phyloP scores from a whole-genome alignment of 495 filamentous ascomycete genomes.

The Lindgomyces ingoldianus region DNA sequence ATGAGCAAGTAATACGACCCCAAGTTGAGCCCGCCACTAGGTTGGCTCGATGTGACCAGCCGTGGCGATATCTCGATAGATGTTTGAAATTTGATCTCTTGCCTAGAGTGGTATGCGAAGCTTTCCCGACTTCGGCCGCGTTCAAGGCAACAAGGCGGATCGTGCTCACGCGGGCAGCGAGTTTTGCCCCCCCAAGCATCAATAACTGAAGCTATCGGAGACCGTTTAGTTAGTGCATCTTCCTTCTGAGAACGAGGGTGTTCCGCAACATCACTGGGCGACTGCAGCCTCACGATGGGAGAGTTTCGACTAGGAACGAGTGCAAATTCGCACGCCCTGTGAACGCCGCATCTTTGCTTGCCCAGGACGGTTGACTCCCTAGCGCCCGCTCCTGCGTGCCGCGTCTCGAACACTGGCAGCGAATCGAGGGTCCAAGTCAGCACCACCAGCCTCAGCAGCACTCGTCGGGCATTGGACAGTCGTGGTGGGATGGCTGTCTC shows the following conservation, averaged over 20 bases:
- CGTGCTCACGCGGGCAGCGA: constrained; percentile 12
- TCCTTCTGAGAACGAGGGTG: constrained; percentile 15
- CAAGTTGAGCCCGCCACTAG: not conserved
- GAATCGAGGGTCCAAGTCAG: constrained; percentile 12
- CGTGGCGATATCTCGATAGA: constrained; percentile 1
- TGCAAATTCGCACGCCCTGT: not conserved
- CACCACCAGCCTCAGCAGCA: constrained; percentile 4
- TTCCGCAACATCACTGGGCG: not conserved
- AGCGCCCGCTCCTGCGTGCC: constrained; percentile 12
- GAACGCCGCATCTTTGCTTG: constrained; percentile 5
- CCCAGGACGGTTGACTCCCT: constrained; percentile 1
- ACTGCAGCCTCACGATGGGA: not conserved
- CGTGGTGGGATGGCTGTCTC: not conserved
- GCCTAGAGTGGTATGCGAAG: not conserved
- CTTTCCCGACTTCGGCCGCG: constrained; percentile 18
- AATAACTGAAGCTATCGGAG: not conserved
- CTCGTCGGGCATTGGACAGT: constrained; percentile 24
- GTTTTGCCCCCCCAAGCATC: not conserved
- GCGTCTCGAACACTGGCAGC: constrained; percentile 5
- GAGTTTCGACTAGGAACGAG: not conserved
- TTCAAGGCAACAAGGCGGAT: constrained; percentile 29
- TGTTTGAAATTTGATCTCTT: not conserved
- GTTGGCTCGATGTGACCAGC: not conserved
- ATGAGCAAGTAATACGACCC: not conserved
- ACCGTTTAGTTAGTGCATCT: not conserved